Evolutionary conservation across 106 monocot species (phyloP), one percentile per base, ranked within the genome.

Genomic region (Vanilla planifolia): DNA sequence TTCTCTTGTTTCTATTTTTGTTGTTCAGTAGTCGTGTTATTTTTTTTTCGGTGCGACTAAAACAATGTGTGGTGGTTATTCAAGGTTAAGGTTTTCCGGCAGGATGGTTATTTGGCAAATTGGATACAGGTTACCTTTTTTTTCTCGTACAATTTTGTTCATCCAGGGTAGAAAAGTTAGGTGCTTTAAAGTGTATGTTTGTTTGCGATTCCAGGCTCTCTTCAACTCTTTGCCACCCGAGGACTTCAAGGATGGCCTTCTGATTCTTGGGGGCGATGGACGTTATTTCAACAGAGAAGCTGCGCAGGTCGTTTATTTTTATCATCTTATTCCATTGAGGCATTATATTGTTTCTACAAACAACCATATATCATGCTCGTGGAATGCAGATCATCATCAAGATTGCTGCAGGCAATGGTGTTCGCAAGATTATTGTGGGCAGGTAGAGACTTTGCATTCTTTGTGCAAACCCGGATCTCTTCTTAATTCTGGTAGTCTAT

Each of bases 261-360:
- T 98, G 58, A 85, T 98, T 13, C 71, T 98, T 29, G 98, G 98
- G 9, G 98, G 98, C 11, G 98, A 98, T 71, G 98, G 98, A 0
- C 81, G 92, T n/a, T 98, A 88, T 66, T 98, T 98, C 56, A 98
- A 98, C 58, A 67, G 74, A 35, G 98, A 98, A 70, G 98, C 98
- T 62, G 73, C 92, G 22, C 87, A 96, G 84, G 95, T 89, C 3
- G 19, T 25, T 13, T 24, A 23, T 55, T 30, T 23, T 44, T 43
- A 5, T 27, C 37, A 39, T 69, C 15, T 46, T 8, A 34, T 65
- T 25, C 2, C 8, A 30, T 10, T 35, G 43, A 17, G 4, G 4
- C 16, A 23, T 61, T 17, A 51, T 64, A 47, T 21, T 43, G 59
- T 16, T 14, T 60, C 32, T 33, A 23, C 29, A 14, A 40, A 28